Conservation (phyloP, 1,284 basidiomycete species). For the Irpex sp. region DNA sequence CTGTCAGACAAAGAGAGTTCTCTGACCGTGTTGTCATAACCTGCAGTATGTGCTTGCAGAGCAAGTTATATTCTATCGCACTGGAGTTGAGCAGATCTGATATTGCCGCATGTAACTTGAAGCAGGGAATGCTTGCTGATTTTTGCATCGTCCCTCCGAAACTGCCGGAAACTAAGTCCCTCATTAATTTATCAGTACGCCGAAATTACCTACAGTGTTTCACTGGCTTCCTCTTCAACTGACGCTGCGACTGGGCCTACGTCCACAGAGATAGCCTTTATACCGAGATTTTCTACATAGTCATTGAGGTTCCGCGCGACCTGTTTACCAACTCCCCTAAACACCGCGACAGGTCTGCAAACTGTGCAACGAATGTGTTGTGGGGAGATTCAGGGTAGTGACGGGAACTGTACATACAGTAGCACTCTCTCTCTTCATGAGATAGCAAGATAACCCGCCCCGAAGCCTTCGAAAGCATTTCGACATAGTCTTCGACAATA, state of each 20-base stretch:
- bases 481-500: slow-evolving; percentile 26
- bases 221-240: not conserved
- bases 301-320: slow-evolving; percentile 21
- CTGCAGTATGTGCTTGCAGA: slow-evolving; percentile 11
- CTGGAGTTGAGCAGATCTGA: not conserved
- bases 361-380: slow-evolving; percentile 11
- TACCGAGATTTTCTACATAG: slow-evolving; percentile 19
- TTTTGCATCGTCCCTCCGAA: not conserved
- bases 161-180: not conserved
- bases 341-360: slow-evolving; percentile 14
- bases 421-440: slow-evolving; percentile 12
- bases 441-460: slow-evolving; percentile 29
- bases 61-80: not conserved
- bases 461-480: slow-evolving; percentile 24
- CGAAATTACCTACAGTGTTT: not conserved
- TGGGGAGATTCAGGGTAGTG: slow-evolving; percentile 6
- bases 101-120: not conserved
- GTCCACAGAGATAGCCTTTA: slow-evolving; percentile 23
- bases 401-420: not conserved
- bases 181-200: not conserved
- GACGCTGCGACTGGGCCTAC: slow-evolving; percentile 16
- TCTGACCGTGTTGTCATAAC: slow-evolving; percentile 20
- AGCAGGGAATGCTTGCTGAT: not conserved
- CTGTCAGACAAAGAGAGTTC: not conserved
- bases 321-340: slow-evolving; percentile 4